These are phyloP conservation scores for Shiraia bambusicola DNA, from an alignment of 2,329 filamentous ascomycete species.

Conservation along the genomic window DNA sequence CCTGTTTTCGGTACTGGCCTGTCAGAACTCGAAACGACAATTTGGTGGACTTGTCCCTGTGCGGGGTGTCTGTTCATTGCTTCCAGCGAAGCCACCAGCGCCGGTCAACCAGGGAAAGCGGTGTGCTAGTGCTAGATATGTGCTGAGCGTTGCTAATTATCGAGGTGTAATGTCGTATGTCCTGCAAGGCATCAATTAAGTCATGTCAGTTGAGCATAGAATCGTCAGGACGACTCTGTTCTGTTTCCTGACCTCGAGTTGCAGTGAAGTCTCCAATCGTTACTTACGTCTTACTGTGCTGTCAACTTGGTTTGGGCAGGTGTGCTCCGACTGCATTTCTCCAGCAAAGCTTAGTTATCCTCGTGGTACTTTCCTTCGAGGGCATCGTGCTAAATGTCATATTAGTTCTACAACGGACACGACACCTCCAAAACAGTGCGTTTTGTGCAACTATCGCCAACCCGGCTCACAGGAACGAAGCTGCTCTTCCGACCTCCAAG, in stretches of 20 bases:
- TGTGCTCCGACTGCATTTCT: too few species aligned
- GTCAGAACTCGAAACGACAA: conserved; percentile 25
- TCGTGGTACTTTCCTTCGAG: too few species aligned
- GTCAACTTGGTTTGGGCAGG: too few species aligned
- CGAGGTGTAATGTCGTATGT: conserved; percentile 7
- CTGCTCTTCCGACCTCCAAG: too few species aligned
- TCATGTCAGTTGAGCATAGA: neutral
- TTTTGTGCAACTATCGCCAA: too few species aligned
- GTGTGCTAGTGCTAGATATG: conserved; percentile 6
- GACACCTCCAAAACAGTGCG: too few species aligned
- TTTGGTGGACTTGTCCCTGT: conserved; percentile 8
- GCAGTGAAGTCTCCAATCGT: too few species aligned
- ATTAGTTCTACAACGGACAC: too few species aligned
- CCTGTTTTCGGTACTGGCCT: conserved; percentile 16
- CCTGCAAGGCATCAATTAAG: neutral
- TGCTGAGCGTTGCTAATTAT: conserved; percentile 13
- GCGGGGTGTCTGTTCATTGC: conserved; percentile 6
- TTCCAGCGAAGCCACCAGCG: conserved; percentile 8
- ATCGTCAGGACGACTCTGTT: conserved; percentile 1
- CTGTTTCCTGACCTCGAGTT: neutral
- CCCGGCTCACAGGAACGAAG: too few species aligned
- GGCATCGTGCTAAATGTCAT: too few species aligned
- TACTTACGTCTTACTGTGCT: too few species aligned
- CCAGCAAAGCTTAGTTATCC: too few species aligned
- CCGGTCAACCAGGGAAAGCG: conserved; percentile 12